Evolutionary conservation across 345 rosid species (phyloP).

Genomic region (Gossypium anomalum): DNA sequence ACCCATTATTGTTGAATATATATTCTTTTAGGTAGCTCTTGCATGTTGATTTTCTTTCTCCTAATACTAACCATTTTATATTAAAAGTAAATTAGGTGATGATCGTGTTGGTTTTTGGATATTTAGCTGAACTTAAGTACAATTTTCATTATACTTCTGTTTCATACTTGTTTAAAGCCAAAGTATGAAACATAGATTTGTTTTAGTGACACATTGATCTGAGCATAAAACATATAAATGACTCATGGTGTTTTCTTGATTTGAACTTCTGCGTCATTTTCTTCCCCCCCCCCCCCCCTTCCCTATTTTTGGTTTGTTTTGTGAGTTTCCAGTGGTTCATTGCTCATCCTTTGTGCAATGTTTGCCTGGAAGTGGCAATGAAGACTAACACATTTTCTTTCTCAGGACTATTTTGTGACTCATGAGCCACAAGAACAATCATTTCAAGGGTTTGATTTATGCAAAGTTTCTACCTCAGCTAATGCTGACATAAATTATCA

Average conservation of each 20-base stretch:
- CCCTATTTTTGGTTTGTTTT: not conserved
- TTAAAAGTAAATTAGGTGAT: not conserved
- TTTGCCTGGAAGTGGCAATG: conserved; percentile 8
- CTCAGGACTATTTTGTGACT: conserved; percentile 42
- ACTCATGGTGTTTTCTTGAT: not conserved
- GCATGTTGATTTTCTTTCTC: not conserved
- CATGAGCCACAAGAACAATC: conserved; percentile 30
- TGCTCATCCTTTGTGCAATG: not conserved
- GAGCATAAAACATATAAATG: not conserved
- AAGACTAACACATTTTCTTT: conserved; percentile 13
- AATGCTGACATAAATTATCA: conserved; percentile 40
- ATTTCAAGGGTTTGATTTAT: conserved; percentile 45
- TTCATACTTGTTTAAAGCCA: not conserved
- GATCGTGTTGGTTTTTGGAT: not conserved
- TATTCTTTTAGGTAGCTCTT: not conserved
- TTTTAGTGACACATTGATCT: not conserved
- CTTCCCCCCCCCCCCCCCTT: too few species aligned
- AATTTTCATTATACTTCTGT: not conserved
- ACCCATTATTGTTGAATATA: not conserved
- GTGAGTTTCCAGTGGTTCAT: not conserved
- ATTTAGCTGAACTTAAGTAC: not conserved
- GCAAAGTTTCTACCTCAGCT: conserved; percentile 28
- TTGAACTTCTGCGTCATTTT: not conserved
- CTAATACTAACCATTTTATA: not conserved
- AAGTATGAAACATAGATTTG: not conserved